Percentiles rank a stretch among this genome's conserved stretches.
These are phyloP conservation scores for Pleurotus cornucopiae DNA, from an alignment of 768 basidiomycete genomes.

Conservation along the genomic window DNA sequence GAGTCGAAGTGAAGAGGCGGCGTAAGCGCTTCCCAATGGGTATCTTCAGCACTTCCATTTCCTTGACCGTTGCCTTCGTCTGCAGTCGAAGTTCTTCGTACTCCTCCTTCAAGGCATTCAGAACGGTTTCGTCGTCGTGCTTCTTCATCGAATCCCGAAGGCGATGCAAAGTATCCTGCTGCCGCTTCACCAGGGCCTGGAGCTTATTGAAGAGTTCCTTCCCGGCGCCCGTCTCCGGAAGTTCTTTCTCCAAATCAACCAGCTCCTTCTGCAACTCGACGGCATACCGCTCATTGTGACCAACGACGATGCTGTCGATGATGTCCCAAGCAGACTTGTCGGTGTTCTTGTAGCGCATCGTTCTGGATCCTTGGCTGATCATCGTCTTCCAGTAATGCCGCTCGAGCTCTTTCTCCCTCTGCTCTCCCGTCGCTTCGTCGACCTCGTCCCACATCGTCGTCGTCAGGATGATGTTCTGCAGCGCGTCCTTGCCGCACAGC, in stretches of 20 bases:
- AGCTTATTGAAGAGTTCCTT: slow-evolving; percentile 9
- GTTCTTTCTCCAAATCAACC: slow-evolving; percentile 16
- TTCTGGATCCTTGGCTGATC: slow-evolving; percentile 33
- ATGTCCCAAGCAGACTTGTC: slow-evolving; percentile 10
- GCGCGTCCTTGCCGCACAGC: slow-evolving; percentile 27
- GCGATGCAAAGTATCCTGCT: slow-evolving; percentile 11
- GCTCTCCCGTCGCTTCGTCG: slow-evolving; percentile 26
- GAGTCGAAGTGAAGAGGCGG: background rate
- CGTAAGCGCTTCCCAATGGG: slow-evolving; percentile 8
- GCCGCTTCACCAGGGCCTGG: slow-evolving; percentile 8
- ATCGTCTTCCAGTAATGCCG: slow-evolving; percentile 41
- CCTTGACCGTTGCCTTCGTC: slow-evolving; percentile 1
- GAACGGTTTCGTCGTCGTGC: background rate
- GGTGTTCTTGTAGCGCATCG: slow-evolving; percentile 29
- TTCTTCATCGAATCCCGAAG: slow-evolving; percentile 2
- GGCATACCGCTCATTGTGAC: slow-evolving; percentile 9
- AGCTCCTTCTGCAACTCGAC: slow-evolving; percentile 19
- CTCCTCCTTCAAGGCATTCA: slow-evolving; percentile 4
- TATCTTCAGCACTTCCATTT: slow-evolving; percentile 8
- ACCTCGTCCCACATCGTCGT: slow-evolving; percentile 40
- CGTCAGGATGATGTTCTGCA: slow-evolving; percentile 24
- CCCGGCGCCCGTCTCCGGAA: slow-evolving; percentile 30
- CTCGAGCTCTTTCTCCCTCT: slow-evolving; percentile 36
- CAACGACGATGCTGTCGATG: slow-evolving; percentile 26
- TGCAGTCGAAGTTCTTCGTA: slow-evolving; percentile 10